phyloP scores from a whole-genome alignment of 2,329 filamentous ascomycete genomes.

The Polytolypa hystricis region DNA sequence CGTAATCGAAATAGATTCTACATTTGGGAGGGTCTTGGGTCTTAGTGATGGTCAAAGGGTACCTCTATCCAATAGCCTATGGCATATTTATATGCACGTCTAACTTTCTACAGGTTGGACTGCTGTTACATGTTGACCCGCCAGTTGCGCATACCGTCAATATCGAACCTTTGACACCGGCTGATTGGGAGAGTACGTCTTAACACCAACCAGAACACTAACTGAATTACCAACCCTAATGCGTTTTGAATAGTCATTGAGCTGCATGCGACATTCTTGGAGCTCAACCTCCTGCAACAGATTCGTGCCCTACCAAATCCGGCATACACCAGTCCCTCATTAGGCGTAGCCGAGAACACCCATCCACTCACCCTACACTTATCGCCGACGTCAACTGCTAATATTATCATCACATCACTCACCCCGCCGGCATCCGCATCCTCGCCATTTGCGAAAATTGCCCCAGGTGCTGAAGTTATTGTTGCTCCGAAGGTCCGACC shows the following conservation, averaged over 20 bases:
- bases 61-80: slow-evolving; percentile 4
- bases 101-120: slow-evolving; percentile 39
- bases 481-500: slow-evolving; percentile 85
- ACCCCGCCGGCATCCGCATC: slow-evolving; percentile 58
- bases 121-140: slow-evolving; percentile 74
- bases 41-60: slow-evolving; percentile 74
- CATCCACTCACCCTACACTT: slow-evolving; percentile 87
- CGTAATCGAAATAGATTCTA: slow-evolving; percentile 76
- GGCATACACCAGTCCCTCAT: slow-evolving; percentile 41
- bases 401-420: slow-evolving; percentile 75
- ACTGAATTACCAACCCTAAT: slow-evolving; percentile 7
- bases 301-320: slow-evolving; percentile 90
- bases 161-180: slow-evolving; percentile 87
- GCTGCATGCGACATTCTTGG: slow-evolving; percentile 87
- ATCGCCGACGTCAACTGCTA: slow-evolving; percentile 89
- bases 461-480: slow-evolving; percentile 89
- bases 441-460: slow-evolving; percentile 78
- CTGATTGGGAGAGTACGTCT: slow-evolving; percentile 78
- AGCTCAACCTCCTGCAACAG: slow-evolving; percentile 85
- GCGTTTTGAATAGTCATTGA: slow-evolving; percentile 60
- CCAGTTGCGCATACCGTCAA: slow-evolving; percentile 87
- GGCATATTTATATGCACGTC: slow-evolving; percentile 7
- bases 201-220: slow-evolving; percentile 8
- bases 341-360: slow-evolving; percentile 42
- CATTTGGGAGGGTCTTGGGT: slow-evolving; percentile 65